These are phyloP conservation scores for Thalassiosira livingstoniorum DNA, from an alignment of 352 stramenopile genomes.

Conservation along the genomic window DNA sequence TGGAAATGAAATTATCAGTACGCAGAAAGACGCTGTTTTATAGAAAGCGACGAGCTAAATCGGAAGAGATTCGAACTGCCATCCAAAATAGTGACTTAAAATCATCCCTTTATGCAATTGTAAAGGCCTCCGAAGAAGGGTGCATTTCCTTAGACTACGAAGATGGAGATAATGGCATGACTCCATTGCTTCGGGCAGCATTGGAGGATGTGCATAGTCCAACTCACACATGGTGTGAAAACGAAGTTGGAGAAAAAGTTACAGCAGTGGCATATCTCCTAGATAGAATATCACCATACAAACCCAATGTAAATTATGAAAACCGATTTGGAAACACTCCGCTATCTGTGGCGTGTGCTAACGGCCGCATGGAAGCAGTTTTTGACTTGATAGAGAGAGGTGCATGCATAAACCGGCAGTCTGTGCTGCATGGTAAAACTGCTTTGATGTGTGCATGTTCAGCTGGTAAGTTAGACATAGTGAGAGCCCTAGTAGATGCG, in stretches of 20 bases:
- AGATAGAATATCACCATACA: slow-evolving; percentile 35
- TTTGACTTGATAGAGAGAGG: slow-evolving; percentile 62
- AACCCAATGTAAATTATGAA: slow-evolving; percentile 60
- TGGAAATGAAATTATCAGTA: slow-evolving; percentile 40
- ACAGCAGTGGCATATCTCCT: slow-evolving; percentile 54
- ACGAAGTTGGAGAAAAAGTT: slow-evolving; percentile 25
- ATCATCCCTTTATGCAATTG: slow-evolving; percentile 59
- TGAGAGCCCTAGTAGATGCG: slow-evolving; percentile 13
- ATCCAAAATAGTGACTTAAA: slow-evolving; percentile 53
- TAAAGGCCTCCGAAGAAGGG: slow-evolving; percentile 49
- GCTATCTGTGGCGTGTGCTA: slow-evolving; percentile 48
- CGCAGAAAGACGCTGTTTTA: slow-evolving; percentile 33
- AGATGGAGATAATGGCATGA: slow-evolving; percentile 43
- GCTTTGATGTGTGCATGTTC: slow-evolving; percentile 27
- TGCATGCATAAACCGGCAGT: slow-evolving; percentile 26
- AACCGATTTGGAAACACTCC: slow-evolving; percentile 61
- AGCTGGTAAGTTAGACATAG: slow-evolving; percentile 25
- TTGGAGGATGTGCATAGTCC: slow-evolving; percentile 25
- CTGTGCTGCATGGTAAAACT: slow-evolving; percentile 17
- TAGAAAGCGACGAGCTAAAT: slow-evolving; percentile 28
- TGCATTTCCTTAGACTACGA: slow-evolving; percentile 45
- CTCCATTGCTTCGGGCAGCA: slow-evolving; percentile 49
- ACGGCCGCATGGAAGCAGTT: slow-evolving; percentile 51
- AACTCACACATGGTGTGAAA: slow-evolving; percentile 23
- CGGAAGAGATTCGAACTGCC: slow-evolving; percentile 40